Base-by-base conservation (phyloP, 2,329 filamentous ascomycete species). In the Xylaria sp. region DNA sequence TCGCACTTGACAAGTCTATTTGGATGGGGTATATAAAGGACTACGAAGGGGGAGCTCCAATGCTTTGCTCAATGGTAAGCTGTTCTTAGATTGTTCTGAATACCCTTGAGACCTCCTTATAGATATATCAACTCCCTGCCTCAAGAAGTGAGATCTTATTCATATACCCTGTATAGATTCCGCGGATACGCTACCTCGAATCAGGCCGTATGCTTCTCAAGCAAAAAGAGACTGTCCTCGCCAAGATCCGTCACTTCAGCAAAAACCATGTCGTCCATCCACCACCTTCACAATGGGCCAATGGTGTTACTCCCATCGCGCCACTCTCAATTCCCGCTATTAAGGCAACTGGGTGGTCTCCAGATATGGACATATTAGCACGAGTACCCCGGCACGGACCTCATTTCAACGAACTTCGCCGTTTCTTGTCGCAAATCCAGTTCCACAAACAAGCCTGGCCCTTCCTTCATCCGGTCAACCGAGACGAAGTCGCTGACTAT, bases 11-110 rank as follows among this genome's bases (percentile, higher is more conserved):
- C n/a, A 48, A 48, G 46, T 48, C 46, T 10, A 20, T 48, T 20
- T 48, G 46, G 46, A 48, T 48, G 46, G 46, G 46, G 2, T 48
- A 48, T 20, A 48, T 48, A n/a, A 48, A 48, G 46, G 46, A 48
- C n/a, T 48, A 48, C 46, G 46, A 48, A 20, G 46, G 46, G n/a
- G 46, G 18, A 2, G 23, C 46, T 7, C n/a, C n/a, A 20, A 48
- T 48, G 46, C n/a, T 20, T 10, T 48, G 46, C n/a, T 20, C 46
- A 3, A 48, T 48, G 46, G n/a, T 41, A 41, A 41, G 39, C 13
- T n/a, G n/a, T n/a, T 41, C n/a, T n/a, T n/a, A n/a, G n/a, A n/a
- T n/a, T n/a, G n/a, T n/a, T n/a, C n/a, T n/a, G n/a, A n/a, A n/a
- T n/a, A n/a, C n/a, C n/a, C n/a, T n/a, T n/a, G n/a, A n/a, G n/a